These are phyloP conservation scores for Pseudocercospora fuligena DNA, from an alignment of 2,329 filamentous ascomycete genomes.

Conservation along the genomic window DNA sequence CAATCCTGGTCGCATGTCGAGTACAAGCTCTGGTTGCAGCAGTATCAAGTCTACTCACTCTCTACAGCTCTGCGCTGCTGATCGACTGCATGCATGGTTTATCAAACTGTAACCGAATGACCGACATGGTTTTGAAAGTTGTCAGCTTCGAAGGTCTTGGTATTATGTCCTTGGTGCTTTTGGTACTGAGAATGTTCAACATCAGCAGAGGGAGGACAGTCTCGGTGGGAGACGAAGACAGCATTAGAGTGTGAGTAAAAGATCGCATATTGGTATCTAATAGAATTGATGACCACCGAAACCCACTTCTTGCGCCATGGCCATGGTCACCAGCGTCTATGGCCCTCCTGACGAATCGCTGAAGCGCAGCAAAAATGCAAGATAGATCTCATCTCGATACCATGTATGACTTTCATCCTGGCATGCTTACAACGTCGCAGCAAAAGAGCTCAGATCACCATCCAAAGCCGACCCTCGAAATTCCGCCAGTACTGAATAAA, in stretches of 20 bases:
- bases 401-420: not conserved
- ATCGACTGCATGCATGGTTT: no score
- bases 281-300: no score
- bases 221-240: not conserved
- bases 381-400: not conserved
- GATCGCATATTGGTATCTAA: no score
- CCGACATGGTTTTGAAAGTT: not conserved
- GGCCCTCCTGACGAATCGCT: not conserved
- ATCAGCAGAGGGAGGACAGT: not conserved
- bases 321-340: no score
- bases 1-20: no score
- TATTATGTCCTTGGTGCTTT: not conserved
- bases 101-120: no score
- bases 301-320: no score
- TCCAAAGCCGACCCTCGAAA: constrained; percentile 1
- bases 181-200: not conserved
- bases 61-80: no score
- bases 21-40: no score
- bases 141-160: not conserved
- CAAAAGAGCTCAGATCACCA: constrained; percentile 2
- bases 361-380: not conserved
- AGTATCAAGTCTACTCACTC: no score
- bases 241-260: not conserved
- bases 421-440: not conserved
- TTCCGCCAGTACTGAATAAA: not conserved